Evolutionary conservation across 148 eudicot genomes (phyloP).

Genomic region (Nyssa sinensis): DNA sequence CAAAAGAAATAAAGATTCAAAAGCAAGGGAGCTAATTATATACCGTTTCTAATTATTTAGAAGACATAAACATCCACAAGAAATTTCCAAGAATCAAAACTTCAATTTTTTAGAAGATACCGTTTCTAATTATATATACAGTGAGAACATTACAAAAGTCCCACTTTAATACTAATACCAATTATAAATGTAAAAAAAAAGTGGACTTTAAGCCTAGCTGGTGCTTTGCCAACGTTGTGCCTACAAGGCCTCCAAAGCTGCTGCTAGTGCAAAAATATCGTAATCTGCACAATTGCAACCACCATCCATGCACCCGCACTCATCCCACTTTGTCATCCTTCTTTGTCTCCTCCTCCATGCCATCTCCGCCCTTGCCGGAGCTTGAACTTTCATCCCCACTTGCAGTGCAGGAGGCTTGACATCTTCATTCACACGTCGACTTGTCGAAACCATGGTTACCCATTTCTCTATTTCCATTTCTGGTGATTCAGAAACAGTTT

Average conservation of each 20-base stretch:
- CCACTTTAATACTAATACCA: too few relatives aligned
- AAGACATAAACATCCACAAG: too few relatives aligned
- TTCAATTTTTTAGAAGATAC: too few relatives aligned
- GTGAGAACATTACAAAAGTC: too few relatives aligned
- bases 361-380: background rate
- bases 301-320: slow-evolving; percentile 46
- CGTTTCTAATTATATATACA: too few relatives aligned
- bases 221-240: background rate
- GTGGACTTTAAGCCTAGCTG: too few relatives aligned
- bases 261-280: slow-evolving; percentile 34
- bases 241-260: slow-evolving; percentile 29
- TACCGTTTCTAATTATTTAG: too few relatives aligned
- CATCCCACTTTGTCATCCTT: slow-evolving; percentile 16
- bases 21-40: too few relatives aligned
- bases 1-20: too few relatives aligned
- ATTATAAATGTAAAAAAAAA: too few relatives aligned
- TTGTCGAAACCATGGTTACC: slow-evolving; percentile 31
- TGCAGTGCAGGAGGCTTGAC: slow-evolving; percentile 46
- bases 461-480: slow-evolving; percentile 46
- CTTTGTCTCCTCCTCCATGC: slow-evolving; percentile 17
- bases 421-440: slow-evolving; percentile 7
- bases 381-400: slow-evolving; percentile 34
- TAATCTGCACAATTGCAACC: slow-evolving; percentile 20
- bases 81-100: too few relatives aligned
- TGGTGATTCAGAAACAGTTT: slow-evolving; percentile 33